A percentile compares a stretch with the other conserved stretches of the same genome.
These are phyloP conservation scores for Aspergillus bridgeri DNA, from an alignment of 495 filamentous ascomycete species.

Conservation along the genomic window DNA sequence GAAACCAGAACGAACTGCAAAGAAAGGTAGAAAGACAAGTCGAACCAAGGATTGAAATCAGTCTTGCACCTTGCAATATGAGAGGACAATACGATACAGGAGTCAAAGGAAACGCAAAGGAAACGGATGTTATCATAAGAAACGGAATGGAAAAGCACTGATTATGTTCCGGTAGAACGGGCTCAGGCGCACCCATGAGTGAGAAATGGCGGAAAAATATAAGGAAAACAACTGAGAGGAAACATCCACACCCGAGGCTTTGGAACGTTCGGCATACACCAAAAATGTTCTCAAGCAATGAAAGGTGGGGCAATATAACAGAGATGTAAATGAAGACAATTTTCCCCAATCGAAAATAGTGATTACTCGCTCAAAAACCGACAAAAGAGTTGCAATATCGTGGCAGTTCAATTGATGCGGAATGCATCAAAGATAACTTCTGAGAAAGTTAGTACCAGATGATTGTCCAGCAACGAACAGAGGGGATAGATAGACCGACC, in stretches of 20 bases:
- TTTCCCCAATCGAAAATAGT: slow-evolving; percentile 29
- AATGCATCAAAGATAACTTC: slow-evolving; percentile 48
- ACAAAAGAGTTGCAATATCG: slow-evolving; percentile 27
- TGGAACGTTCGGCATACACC: slow-evolving; percentile 7
- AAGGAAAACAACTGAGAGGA: neutral
- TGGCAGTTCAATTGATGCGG: slow-evolving; percentile 40
- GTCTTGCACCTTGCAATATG: slow-evolving; percentile 12
- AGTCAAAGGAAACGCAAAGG: neutral
- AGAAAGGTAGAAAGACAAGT: slow-evolving; percentile 6
- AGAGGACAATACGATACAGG: slow-evolving; percentile 10
- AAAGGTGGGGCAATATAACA: slow-evolving; percentile 10
- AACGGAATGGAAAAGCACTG: slow-evolving; percentile 7
- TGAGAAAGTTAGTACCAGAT: slow-evolving; percentile 13
- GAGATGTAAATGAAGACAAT: slow-evolving; percentile 21
- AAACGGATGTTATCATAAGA: slow-evolving; percentile 1
- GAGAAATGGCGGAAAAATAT: neutral
- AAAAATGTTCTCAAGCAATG: slow-evolving; percentile 2
- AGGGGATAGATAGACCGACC: slow-evolving; percentile 27
- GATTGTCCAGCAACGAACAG: neutral
- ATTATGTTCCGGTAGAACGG: slow-evolving; percentile 6
- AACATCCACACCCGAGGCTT: slow-evolving; percentile 2
- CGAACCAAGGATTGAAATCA: neutral
- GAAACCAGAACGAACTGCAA: neutral
- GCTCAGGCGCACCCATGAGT: slow-evolving; percentile 10
- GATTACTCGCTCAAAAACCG: slow-evolving; percentile 41